Evolutionary conservation across 306 rosid genomes (phyloP).

Genomic region (Quercus gilva): DNA sequence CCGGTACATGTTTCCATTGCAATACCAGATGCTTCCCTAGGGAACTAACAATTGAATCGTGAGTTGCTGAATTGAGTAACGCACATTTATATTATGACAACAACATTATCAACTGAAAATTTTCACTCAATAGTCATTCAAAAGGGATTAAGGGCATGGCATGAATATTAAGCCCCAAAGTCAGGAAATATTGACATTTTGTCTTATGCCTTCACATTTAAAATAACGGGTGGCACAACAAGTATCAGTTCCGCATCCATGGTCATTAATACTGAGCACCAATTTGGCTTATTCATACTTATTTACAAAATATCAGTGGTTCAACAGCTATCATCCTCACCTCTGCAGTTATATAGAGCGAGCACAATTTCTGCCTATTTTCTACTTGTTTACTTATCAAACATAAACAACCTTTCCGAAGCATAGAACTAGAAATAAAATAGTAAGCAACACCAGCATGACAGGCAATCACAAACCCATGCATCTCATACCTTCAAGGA

Average conservation of each 20-base stretch:
- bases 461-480: not conserved
- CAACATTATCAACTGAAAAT: not conserved
- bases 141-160: not conserved
- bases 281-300: not conserved
- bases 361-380: not conserved
- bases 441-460: slow-evolving; percentile 1
- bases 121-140: not conserved
- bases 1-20: not conserved
- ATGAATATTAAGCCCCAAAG: not conserved
- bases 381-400: not conserved
- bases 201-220: not conserved
- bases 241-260: slow-evolving; percentile 2
- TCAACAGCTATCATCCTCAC: not conserved
- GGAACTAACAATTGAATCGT: not conserved
- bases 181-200: not conserved
- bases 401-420: slow-evolving; percentile 4
- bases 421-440: not conserved
- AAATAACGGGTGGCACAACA: not conserved
- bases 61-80: not conserved
- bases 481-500: slow-evolving; percentile 64
- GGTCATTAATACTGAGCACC: not conserved
- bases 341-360: not conserved
- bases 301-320: not conserved
- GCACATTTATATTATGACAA: not conserved
- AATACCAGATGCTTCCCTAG: not conserved